These are phyloP conservation scores for Rhodotorula kratochvilovae DNA, from an alignment of 768 basidiomycete species.

Conservation along the genomic window DNA sequence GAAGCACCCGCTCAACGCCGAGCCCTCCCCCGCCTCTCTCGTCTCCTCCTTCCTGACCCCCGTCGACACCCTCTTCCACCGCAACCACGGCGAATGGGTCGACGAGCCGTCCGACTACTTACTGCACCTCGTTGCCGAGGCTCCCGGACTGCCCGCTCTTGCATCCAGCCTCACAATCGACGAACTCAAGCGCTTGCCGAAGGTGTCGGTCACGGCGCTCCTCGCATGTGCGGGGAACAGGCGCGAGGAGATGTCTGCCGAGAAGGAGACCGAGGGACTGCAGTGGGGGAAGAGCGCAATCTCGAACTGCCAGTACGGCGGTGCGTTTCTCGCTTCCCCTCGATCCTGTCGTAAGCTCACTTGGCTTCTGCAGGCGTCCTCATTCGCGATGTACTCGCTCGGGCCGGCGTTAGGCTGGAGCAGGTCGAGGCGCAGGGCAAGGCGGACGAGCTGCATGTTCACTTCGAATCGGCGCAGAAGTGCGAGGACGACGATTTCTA, in stretches of 20 bases:
- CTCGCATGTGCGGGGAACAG: constrained; percentile 52
- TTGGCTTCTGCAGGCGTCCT: neutral
- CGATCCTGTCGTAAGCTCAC: neutral
- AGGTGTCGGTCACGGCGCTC: constrained; percentile 53
- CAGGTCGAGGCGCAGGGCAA: neutral
- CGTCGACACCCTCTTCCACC: constrained; percentile 62
- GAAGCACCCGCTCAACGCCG: constrained; percentile 63
- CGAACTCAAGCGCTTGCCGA: constrained; percentile 36
- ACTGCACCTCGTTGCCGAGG: neutral
- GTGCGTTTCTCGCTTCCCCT: neutral
- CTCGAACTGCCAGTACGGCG: constrained; percentile 9
- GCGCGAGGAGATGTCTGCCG: constrained; percentile 24
- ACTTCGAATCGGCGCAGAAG: constrained; percentile 26
- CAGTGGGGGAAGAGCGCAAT: constrained; percentile 22
- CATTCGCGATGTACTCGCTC: constrained; percentile 4
- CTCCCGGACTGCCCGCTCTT: neutral
- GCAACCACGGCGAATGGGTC: constrained; percentile 59
- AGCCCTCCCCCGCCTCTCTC: constrained; percentile 58
- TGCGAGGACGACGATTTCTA: constrained; percentile 30
- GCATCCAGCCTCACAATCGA: constrained; percentile 39
- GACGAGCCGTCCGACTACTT: constrained; percentile 40
- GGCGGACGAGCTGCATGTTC: constrained; percentile 9
- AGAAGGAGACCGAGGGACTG: constrained; percentile 27
- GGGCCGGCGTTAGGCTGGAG: neutral
- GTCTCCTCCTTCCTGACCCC: constrained; percentile 62